Percentiles rank a stretch among this genome's conserved stretches.
Conservation (phyloP, 1,284 basidiomycete species). For the Apiotrichum laibachii region DNA sequence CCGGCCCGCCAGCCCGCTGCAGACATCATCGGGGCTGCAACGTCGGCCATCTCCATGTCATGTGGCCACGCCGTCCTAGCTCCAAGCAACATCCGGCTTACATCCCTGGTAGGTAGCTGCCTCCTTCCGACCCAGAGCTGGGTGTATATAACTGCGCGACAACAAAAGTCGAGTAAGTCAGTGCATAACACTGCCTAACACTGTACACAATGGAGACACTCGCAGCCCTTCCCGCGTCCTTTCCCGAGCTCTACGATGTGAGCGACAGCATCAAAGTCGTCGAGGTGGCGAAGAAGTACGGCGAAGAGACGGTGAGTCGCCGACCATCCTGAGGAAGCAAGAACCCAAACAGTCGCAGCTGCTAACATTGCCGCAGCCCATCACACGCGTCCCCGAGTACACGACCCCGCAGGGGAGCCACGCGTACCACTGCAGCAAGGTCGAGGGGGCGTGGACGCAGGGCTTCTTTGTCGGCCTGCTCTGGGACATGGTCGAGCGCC, state of each 20-base stretch:
- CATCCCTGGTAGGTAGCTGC: too few species aligned
- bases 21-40: too few species aligned
- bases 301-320: slow-evolving; percentile 3
- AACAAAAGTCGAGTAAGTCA: too few species aligned
- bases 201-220: neutral
- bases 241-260: slow-evolving; percentile 12
- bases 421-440: slow-evolving; percentile 33
- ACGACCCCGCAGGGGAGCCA: slow-evolving; percentile 34
- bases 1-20: too few species aligned
- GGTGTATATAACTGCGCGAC: too few species aligned
- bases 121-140: too few species aligned
- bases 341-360: neutral
- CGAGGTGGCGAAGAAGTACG: slow-evolving; percentile 40
- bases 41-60: too few species aligned
- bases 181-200: too few species aligned
- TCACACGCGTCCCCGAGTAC: slow-evolving; percentile 33
- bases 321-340: neutral
- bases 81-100: too few species aligned
- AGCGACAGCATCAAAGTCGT: slow-evolving; percentile 30
- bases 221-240: slow-evolving; percentile 5
- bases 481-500: slow-evolving; percentile 38
- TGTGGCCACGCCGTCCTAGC: too few species aligned
- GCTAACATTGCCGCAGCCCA: neutral
- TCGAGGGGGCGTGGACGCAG: slow-evolving; percentile 35
- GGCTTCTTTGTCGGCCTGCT: slow-evolving; percentile 44